Conservation (phyloP, 2,329 filamentous ascomycete genomes). For the Neonectria ditissima region DNA sequence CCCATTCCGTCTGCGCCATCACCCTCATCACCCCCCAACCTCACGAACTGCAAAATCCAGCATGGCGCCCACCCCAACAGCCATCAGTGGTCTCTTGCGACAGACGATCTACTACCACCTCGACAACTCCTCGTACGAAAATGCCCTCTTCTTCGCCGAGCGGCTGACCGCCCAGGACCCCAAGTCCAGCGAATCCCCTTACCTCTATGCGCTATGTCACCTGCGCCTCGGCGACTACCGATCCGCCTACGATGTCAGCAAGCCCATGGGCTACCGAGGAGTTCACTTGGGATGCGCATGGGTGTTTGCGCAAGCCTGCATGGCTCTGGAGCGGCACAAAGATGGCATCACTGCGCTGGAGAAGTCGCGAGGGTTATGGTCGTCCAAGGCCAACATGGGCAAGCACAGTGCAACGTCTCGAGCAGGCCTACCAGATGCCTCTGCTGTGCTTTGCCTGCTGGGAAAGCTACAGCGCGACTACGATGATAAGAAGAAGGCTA, state of each 20-base stretch:
- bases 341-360: conserved; percentile 89
- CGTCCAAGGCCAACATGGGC: conserved; percentile 80
- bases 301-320: conserved; percentile 89
- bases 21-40: conserved; percentile 21
- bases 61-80: conserved; percentile 66
- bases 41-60: conserved; percentile 43
- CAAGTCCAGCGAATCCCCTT: conserved; percentile 81
- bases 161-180: conserved; percentile 87
- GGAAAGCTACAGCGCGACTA: conserved; percentile 89
- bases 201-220: conserved; percentile 87
- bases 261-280: conserved; percentile 76
- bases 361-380: conserved; percentile 82
- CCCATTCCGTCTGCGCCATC: conserved; percentile 33
- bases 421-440: conserved; percentile 82
- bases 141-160: conserved; percentile 93
- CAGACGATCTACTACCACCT: conserved; percentile 77
- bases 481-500: conserved; percentile 84
- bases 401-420: conserved; percentile 83
- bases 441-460: conserved; percentile 84
- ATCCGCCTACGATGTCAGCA: conserved; percentile 86
- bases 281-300: conserved; percentile 88
- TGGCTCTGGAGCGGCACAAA: conserved; percentile 80
- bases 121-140: conserved; percentile 89
- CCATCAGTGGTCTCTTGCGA: conserved; percentile 65
- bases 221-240: conserved; percentile 84